phyloP scores from a whole-genome alignment of 345 rosid species.

The Pistacia integerrima region DNA sequence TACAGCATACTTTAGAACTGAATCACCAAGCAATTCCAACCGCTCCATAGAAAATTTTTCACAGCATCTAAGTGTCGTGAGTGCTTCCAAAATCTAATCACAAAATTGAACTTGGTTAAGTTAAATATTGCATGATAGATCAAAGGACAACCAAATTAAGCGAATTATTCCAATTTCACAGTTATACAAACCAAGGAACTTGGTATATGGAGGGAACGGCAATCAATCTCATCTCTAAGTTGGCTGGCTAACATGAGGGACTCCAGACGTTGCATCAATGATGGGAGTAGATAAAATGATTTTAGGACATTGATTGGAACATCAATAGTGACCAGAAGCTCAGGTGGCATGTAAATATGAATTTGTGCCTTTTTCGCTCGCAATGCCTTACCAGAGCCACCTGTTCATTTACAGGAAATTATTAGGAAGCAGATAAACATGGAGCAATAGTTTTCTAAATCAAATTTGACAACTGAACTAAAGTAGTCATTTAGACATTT shows the following conservation, averaged over 20 bases:
- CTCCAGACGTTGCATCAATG: conserved; percentile 80
- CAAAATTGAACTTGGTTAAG: not conserved
- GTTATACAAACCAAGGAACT: conserved; percentile 61
- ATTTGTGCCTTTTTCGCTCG: conserved; percentile 46
- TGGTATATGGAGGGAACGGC: conserved; percentile 44
- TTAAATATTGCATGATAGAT: conserved; percentile 5
- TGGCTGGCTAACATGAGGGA: conserved; percentile 87
- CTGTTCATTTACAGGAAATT: conserved; percentile 34
- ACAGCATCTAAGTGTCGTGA: conserved; percentile 69
- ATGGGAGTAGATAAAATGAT: conserved; percentile 78
- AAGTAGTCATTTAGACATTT: not conserved
- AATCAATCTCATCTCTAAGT: conserved; percentile 78
- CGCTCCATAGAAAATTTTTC: conserved; percentile 93
- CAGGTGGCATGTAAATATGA: conserved; percentile 78
- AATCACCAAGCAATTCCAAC: conserved; percentile 96
- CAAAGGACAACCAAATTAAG: conserved; percentile 4
- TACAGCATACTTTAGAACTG: conserved; percentile 77
- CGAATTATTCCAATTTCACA: not conserved
- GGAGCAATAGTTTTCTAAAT: not conserved
- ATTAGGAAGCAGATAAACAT: conserved; percentile 19
- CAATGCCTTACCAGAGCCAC: conserved; percentile 35
- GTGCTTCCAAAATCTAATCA: conserved; percentile 75
- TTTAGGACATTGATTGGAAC: conserved; percentile 46
- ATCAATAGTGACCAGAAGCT: conserved; percentile 64
- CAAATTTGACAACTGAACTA: conserved; percentile 8